These are phyloP conservation scores for Medicago arabica DNA, from an alignment of 306 rosid species.

Conservation along the genomic window DNA sequence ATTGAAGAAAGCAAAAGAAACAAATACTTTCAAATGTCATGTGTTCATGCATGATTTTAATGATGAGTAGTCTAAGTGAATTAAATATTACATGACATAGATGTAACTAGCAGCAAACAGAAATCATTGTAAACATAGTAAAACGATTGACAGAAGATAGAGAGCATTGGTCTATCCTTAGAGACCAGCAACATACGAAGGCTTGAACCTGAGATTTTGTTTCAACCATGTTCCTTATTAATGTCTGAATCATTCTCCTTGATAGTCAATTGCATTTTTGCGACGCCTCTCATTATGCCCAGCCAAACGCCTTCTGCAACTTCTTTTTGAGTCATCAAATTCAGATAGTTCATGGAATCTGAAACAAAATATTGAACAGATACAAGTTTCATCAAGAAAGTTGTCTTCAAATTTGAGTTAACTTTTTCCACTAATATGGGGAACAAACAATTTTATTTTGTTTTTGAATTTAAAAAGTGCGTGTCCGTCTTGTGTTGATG, in stretches of 20 bases:
- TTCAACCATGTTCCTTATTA: constrained; percentile 25
- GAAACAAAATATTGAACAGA: constrained; percentile 13
- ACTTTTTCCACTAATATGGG: no score
- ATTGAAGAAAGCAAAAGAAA: neutral
- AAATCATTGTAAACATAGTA: neutral
- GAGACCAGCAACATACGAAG: neutral
- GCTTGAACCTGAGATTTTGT: constrained; percentile 20
- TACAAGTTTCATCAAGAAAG: neutral
- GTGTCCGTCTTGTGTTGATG: no score
- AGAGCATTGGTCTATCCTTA: constrained; percentile 44
- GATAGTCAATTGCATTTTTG: constrained; percentile 59
- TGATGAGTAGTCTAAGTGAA: neutral
- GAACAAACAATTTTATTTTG: no score
- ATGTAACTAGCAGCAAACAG: neutral
- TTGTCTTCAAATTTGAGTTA: neutral
- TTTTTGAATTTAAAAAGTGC: no score
- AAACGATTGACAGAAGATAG: constrained; percentile 75
- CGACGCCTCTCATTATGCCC: constrained; percentile 92
- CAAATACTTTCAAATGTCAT: neutral
- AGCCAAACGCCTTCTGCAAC: constrained; percentile 87
- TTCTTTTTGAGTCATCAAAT: constrained; percentile 80
- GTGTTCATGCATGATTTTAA: neutral
- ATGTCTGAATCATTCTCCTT: constrained; percentile 58
- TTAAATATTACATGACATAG: neutral
- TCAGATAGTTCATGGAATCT: constrained; percentile 80